Evolutionary conservation across 106 monocot species (phyloP).

Genomic region (Iris macrosiphon): DNA sequence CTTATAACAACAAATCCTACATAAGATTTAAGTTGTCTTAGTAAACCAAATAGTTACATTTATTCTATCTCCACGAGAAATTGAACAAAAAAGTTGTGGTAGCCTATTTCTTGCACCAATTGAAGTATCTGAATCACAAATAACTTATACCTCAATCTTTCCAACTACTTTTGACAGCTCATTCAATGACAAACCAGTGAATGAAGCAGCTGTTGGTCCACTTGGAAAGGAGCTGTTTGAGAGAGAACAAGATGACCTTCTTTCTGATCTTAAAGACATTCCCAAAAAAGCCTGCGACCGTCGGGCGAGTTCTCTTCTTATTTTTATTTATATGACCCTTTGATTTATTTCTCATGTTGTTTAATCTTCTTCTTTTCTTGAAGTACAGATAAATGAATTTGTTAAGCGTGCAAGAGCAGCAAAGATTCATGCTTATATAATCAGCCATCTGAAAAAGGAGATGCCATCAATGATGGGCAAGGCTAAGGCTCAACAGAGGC

Average conservation of each 20-base stretch:
- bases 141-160: too few relatives aligned
- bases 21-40: too few relatives aligned
- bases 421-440: constrained; percentile 89
- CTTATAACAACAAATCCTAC: too few relatives aligned
- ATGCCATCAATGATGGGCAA: constrained; percentile 98
- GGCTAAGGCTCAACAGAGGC: constrained; percentile 78
- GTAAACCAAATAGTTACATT: too few relatives aligned
- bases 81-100: too few relatives aligned
- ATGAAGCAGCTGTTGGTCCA: constrained; percentile 58
- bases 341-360: not conserved
- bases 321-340: not conserved
- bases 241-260: constrained; percentile 91
- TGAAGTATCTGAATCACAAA: too few relatives aligned
- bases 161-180: constrained; percentile 37
- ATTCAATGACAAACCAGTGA: constrained; percentile 90
- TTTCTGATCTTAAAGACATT: constrained; percentile 90
- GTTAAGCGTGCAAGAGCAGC: constrained; percentile 92
- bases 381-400: constrained; percentile 86
- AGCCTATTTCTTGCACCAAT: too few relatives aligned
- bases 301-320: constrained; percentile 25
- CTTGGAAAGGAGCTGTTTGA: constrained; percentile 91
- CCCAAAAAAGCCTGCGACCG: constrained; percentile 96
- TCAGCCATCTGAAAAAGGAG: constrained; percentile 90
- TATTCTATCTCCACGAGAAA: too few relatives aligned
- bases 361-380: not conserved